These are phyloP conservation scores for Naganishia vaughanmartiniae DNA, from an alignment of 768 basidiomycete species.

Conservation along the genomic window DNA sequence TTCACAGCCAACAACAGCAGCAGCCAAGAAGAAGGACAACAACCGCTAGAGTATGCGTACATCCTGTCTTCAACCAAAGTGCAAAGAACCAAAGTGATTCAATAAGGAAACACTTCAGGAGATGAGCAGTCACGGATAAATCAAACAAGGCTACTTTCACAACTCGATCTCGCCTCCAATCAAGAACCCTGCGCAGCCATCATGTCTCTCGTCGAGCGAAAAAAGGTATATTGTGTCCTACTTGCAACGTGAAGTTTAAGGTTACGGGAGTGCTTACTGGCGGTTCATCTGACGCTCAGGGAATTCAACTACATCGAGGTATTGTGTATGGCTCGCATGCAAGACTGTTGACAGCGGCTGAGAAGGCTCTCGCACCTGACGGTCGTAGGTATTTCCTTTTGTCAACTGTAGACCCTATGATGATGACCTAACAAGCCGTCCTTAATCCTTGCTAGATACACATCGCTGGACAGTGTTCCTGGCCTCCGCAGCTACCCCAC, in stretches of 20 bases:
- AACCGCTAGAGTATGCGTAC: too few relatives aligned
- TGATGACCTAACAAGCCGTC: not conserved
- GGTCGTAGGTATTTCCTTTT: slow-evolving; percentile 38
- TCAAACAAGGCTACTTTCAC: not conserved
- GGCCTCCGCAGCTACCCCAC: slow-evolving; percentile 74
- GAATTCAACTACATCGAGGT: slow-evolving; percentile 79
- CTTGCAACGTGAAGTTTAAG: too few relatives aligned
- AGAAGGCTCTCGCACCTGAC: slow-evolving; percentile 52
- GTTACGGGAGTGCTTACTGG: not conserved
- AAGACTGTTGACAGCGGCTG: slow-evolving; percentile 68
- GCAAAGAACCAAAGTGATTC: too few relatives aligned
- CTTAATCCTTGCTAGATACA: slow-evolving; percentile 55
- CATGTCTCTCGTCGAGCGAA: slow-evolving; percentile 19
- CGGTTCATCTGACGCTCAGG: slow-evolving; percentile 56
- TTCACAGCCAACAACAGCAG: too few relatives aligned
- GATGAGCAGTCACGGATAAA: too few relatives aligned
- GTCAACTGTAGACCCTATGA: not conserved
- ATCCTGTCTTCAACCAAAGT: too few relatives aligned
- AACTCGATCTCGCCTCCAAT: not conserved
- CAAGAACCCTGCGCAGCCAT: not conserved
- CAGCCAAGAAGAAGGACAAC: too few relatives aligned
- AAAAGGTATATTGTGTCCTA: slow-evolving; percentile 7
- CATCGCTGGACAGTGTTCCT: slow-evolving; percentile 96
- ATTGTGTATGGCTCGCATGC: slow-evolving; percentile 96
- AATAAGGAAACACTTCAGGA: too few relatives aligned